These are phyloP conservation scores for Daldinia bambusicola DNA, from an alignment of 495 filamentous ascomycete genomes.

Conservation along the genomic window DNA sequence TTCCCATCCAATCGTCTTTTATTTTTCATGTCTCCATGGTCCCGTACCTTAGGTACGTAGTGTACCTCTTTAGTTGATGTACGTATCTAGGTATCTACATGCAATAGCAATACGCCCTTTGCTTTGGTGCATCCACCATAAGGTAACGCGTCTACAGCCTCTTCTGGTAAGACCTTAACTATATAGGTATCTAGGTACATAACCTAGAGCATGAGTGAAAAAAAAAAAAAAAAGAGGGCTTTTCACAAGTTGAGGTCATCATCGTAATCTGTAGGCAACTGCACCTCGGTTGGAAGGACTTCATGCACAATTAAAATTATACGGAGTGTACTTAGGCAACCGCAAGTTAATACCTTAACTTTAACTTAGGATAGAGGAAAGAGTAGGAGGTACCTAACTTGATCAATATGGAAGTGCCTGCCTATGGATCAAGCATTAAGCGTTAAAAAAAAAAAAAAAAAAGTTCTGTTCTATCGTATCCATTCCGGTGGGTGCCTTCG, in stretches of 20 bases:
- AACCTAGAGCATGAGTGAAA: no score
- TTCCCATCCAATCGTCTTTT: neutral
- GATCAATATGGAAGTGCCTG: neutral
- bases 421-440: neutral
- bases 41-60: neutral
- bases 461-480: constrained; percentile 6
- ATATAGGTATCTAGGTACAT: neutral
- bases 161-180: neutral
- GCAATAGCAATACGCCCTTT: no score
- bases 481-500: neutral
- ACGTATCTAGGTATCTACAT: constrained; percentile 9
- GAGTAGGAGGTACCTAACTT: neutral
- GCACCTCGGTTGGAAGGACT: neutral
- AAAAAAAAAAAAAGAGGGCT: neutral
- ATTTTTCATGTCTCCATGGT: neutral
- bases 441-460: no score
- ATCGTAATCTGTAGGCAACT: neutral
- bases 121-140: no score
- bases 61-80: constrained; percentile 2
- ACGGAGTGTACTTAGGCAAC: neutral
- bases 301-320: neutral
- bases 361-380: no score
- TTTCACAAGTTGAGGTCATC: neutral
- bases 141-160: neutral
- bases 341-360: no score